Evolutionary conservation across 129 eudicot species (phyloP), one percentile per base, ranked within the genome.

Genomic region (Pittosporum tobira): DNA sequence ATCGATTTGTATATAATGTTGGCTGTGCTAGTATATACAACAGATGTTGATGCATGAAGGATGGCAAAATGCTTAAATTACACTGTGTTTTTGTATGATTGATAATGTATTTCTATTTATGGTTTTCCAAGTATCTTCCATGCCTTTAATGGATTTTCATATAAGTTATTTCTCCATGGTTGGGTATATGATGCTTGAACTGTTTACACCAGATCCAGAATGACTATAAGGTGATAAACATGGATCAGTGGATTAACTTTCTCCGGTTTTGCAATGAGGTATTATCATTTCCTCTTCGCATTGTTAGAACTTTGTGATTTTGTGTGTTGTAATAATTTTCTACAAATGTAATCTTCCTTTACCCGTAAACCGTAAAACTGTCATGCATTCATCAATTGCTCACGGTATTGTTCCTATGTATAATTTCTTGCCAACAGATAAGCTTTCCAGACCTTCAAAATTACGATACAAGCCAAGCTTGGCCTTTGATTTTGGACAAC

Each of bases 231-330:
- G 87, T 74, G 64, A 80, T 90, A 10, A 90, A 85, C 74, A 68
- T 71, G 84, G 97, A 90, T 68, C 97, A 90, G 62, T 90, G 97
- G 97, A 75, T 68, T 8, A 75, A 80, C 71, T 82, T 90, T 64
- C 65, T 61, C 61, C 86, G 97, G 36, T 90, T 90, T 66, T 85
- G 94, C 75, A 67, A 78, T n/a, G 95, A 90, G 97, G 97, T 89
- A 79, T 43, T 48, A 38, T 53, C 6, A 18, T 48, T 29, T 23
- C n/a, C 28, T 62, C 19, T 30, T 10, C 27, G 16, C 42, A 21
- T n/a, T 5, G 40, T 9, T 71, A 23, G 18, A 42, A 10, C 18
- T 59, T 1, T 54, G 16, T n/a, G n/a, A n/a, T n/a, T n/a, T n/a
- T n/a, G n/a, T n/a, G n/a, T n/a, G n/a, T n/a, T n/a, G n/a, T n/a